phyloP scores from a whole-genome alignment of 768 basidiomycete species.

The Sarcodon sp. region DNA sequence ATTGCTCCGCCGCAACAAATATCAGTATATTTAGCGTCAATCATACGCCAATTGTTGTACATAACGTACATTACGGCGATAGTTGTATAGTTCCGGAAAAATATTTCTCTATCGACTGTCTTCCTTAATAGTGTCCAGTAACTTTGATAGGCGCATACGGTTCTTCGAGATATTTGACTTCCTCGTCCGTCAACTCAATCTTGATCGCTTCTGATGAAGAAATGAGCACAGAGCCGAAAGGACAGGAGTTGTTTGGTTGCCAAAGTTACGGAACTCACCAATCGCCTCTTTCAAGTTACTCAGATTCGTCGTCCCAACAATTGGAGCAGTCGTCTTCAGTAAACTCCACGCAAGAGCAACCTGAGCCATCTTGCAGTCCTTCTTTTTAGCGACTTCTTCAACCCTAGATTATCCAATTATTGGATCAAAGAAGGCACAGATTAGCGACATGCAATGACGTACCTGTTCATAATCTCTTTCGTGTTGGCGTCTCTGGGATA shows the following conservation, averaged over 20 bases:
- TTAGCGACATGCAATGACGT: too few species aligned
- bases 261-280: conserved; percentile 5
- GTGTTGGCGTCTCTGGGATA: too few species aligned
- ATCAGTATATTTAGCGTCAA: background rate
- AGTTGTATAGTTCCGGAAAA: background rate
- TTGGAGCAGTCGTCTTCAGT: conserved; percentile 26
- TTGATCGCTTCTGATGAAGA: conserved; percentile 5
- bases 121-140: conserved; percentile 24
- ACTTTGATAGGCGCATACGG: conserved; percentile 33
- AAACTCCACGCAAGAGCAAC: conserved; percentile 30
- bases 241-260: too few species aligned
- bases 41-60: background rate
- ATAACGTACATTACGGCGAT: background rate
- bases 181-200: conserved; percentile 41
- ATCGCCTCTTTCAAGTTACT: conserved; percentile 24
- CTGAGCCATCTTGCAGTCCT: conserved; percentile 28
- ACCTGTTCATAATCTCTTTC: too few species aligned
- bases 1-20: too few species aligned
- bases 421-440: too few species aligned
- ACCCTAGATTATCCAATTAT: conserved; percentile 11
- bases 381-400: conserved; percentile 26
- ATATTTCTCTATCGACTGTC: background rate
- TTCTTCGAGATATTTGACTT: conserved; percentile 42
- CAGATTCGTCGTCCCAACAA: conserved; percentile 20
- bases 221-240: too few species aligned